Base-by-base conservation (phyloP, 2,329 filamentous ascomycete species). In the Nemania serpens region DNA sequence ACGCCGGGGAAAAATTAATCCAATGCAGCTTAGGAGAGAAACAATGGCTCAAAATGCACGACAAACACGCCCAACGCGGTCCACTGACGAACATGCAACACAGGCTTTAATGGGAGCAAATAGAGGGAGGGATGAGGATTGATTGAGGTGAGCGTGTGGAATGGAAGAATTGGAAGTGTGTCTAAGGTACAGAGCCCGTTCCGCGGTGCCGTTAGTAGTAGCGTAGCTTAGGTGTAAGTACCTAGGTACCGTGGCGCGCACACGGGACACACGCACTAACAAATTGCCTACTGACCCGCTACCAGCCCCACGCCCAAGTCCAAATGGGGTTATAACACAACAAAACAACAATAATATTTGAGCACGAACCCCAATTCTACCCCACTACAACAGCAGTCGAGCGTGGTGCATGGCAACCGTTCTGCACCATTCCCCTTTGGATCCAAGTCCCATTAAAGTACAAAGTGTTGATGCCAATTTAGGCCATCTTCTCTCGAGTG, bases 281-380 rank as follows among this genome's bases (percentile, higher is more conserved):
- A 41, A 6, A 42, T 4, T 11, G 15, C 12, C n/a, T 17, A 34
- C 47, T 29, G 33, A 17, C 20, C 43, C 15, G 42, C 45, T 22
- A n/a, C 51, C 57, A 49, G 50, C 45, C 29, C 42, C 55, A 43
- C 37, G 10, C 37, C 55, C 57, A 18, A n/a, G 25, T 56, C 61
- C 61, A 7, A 55, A 60, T 53, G 17, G 25, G 62, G 69, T 64
- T 68, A 66, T 70, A 70, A 73, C 72, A 74, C 69, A 73, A 66
- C 63, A 69, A 66, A 61, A 67, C 66, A 68, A 69, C 68, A 68
- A 69, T 59, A 71, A 68, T 61, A 58, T 48, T 46, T 15, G 57
- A 49, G 64, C 67, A 69, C 65, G 56, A 65, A 43, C 68, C 64
- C 20, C 46, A 37, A 15, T 20, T 59, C 59, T 60, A 69, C 68